phyloP scores from a whole-genome alignment of 1,284 basidiomycete species.

The Ceratobasidium sp. region DNA sequence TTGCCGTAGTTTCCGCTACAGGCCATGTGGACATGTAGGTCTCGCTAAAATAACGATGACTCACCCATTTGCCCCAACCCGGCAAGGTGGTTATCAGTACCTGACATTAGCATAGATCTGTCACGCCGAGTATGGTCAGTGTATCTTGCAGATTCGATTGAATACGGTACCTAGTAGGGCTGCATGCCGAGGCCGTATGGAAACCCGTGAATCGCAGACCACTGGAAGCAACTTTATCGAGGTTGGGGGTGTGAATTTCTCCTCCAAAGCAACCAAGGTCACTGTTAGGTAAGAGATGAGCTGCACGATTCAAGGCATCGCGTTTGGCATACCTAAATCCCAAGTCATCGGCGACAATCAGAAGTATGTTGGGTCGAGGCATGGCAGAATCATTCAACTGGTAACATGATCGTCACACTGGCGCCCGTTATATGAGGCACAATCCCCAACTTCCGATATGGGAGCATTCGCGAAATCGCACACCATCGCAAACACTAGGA shows the following conservation, averaged over 20 bases:
- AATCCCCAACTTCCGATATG: too few species aligned
- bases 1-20: constrained; percentile 2
- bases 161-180: constrained; percentile 1
- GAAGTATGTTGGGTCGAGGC: neutral
- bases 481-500: too few species aligned
- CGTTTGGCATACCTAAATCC: neutral
- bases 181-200: constrained; percentile 11
- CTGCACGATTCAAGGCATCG: neutral
- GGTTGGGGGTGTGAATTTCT: neutral
- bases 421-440: too few species aligned
- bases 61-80: constrained; percentile 11
- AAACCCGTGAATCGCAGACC: neutral
- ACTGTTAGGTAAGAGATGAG: neutral
- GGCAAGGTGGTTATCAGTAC: constrained; percentile 12
- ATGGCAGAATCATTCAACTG: too few species aligned
- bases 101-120: constrained; percentile 15
- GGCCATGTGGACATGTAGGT: too few species aligned
- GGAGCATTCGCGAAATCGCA: too few species aligned
- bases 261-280: constrained; percentile 13
- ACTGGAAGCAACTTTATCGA: neutral
- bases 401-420: too few species aligned
- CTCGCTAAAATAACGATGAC: neutral
- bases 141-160: too few species aligned
- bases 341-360: constrained; percentile 4
- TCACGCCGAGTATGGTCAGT: neutral